Conservation (phyloP, 352 stramenopile species). For the Phytophthora cryptogea region DNA sequence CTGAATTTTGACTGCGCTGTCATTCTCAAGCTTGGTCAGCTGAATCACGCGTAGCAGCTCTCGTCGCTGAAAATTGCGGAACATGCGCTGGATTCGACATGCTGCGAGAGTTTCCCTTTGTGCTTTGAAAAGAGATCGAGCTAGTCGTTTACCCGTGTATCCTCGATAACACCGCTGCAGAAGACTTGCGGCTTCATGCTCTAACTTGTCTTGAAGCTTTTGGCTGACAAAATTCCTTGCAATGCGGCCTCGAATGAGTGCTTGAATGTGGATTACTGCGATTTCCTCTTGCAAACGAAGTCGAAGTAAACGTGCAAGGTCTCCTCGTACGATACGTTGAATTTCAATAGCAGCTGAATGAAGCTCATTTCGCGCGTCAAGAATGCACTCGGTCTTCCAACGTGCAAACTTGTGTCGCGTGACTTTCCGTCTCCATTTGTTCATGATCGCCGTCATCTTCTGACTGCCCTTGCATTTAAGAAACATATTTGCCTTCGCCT, state of each 20-base stretch:
- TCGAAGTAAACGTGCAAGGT: constrained; percentile 40
- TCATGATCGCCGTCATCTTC: constrained; percentile 73
- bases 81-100: constrained; percentile 67
- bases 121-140: constrained; percentile 60
- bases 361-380: constrained; percentile 62
- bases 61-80: constrained; percentile 63
- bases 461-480: constrained; percentile 84
- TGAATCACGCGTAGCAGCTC: constrained; percentile 68
- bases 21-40: constrained; percentile 61
- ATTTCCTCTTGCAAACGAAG: constrained; percentile 26
- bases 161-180: constrained; percentile 82
- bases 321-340: constrained; percentile 62
- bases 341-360: constrained; percentile 72
- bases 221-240: constrained; percentile 26
- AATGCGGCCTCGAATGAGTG: constrained; percentile 54
- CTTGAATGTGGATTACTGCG: constrained; percentile 53
- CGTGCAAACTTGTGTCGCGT: constrained; percentile 45
- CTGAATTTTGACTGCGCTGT: constrained; percentile 59
- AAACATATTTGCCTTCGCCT: constrained; percentile 76
- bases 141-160: constrained; percentile 74
- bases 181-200: constrained; percentile 50
- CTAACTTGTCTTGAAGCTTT: constrained; percentile 40
- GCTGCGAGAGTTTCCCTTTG: constrained; percentile 66
- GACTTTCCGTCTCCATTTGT: constrained; percentile 58
- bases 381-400: constrained; percentile 56